phyloP scores from a whole-genome alignment of 1,139 yeast genomes.

The Schwanniomyces etchellsii region DNA sequence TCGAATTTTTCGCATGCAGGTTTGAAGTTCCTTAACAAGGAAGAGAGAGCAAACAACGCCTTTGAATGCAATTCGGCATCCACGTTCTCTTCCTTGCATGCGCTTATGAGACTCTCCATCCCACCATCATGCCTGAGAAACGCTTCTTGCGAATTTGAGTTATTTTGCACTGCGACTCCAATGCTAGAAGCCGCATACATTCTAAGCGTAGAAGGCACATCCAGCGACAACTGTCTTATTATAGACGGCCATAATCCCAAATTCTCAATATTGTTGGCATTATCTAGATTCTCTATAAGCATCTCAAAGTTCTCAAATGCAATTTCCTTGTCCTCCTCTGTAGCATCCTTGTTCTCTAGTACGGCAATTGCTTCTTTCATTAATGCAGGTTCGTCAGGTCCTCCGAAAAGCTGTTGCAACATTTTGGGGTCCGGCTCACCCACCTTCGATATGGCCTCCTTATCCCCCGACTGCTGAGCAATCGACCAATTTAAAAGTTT shows the following conservation, averaged over 20 bases:
- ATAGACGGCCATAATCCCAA: slow-evolving; percentile 75
- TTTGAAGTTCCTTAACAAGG: slow-evolving; percentile 66
- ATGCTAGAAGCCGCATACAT: slow-evolving; percentile 65
- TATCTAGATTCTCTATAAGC: slow-evolving; percentile 89
- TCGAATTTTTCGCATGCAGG: slow-evolving; percentile 53
- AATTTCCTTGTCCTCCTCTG: slow-evolving; percentile 56
- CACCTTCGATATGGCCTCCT: slow-evolving; percentile 52
- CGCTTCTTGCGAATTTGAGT: slow-evolving; percentile 65
- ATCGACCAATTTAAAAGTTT: slow-evolving; percentile 89
- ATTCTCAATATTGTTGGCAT: slow-evolving; percentile 87
- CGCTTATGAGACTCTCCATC: slow-evolving; percentile 36
- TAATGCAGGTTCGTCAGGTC: slow-evolving; percentile 76
- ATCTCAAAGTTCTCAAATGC: slow-evolving; percentile 92
- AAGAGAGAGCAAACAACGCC: slow-evolving; percentile 72
- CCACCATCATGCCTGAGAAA: slow-evolving; percentile 45
- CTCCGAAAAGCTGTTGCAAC: slow-evolving; percentile 73
- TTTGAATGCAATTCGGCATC: slow-evolving; percentile 45
- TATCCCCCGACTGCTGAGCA: slow-evolving; percentile 67
- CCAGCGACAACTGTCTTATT: slow-evolving; percentile 43
- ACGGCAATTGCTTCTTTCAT: slow-evolving; percentile 73
- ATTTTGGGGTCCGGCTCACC: slow-evolving; percentile 76
- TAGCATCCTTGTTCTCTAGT: slow-evolving; percentile 57
- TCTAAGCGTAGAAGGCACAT: slow-evolving; percentile 35
- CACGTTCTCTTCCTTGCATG: slow-evolving; percentile 22
- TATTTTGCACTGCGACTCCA: slow-evolving; percentile 92